Conservation (phyloP, 768 basidiomycete genomes). For the Thelephora aurantiotincta region DNA sequence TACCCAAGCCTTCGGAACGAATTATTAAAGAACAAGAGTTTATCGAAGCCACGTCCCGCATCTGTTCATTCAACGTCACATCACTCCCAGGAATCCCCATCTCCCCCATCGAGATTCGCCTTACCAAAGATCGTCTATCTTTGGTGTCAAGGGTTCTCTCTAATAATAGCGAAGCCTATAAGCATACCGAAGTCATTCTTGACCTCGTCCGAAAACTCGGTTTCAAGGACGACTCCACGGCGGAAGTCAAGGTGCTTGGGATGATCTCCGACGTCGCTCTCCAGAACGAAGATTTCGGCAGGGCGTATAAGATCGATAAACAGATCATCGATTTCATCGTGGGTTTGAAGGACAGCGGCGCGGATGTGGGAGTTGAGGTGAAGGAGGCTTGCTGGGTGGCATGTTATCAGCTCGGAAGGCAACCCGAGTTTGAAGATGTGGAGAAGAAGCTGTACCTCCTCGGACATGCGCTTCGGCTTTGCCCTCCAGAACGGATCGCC, state of each 20-base stretch:
- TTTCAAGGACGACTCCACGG: conserved; percentile 51
- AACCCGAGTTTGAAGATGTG: conserved; percentile 59
- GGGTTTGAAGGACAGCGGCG: conserved; percentile 26
- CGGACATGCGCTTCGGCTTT: conserved; percentile 74
- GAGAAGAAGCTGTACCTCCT: conserved; percentile 55
- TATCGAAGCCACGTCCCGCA: conserved; percentile 93
- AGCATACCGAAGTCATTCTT: conserved; percentile 82
- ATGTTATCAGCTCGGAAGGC: conserved; percentile 78
- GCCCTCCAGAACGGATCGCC: conserved; percentile 66
- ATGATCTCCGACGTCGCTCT: conserved; percentile 88
- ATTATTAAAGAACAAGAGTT: conserved; percentile 72
- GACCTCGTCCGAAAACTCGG: conserved; percentile 87
- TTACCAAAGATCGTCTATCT: conserved; percentile 78
- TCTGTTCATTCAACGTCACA: conserved; percentile 82
- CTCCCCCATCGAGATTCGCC: conserved; percentile 84
- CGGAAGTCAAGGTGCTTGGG: conserved; percentile 69
- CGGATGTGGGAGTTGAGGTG: conserved; percentile 38
- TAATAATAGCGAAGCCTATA: conserved; percentile 76
- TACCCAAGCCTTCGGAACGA: conserved; percentile 48
- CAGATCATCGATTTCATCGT: conserved; percentile 54
- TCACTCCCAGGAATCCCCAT: conserved; percentile 65
- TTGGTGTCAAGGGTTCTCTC: conserved; percentile 81
- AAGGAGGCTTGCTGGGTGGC: conserved; percentile 82
- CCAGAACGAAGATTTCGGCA: conserved; percentile 63
- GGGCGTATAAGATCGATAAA: conserved; percentile 59